Evolutionary conservation across 2,329 filamentous ascomycete genomes (phyloP).

Genomic region (Aspergillus sp.): DNA sequence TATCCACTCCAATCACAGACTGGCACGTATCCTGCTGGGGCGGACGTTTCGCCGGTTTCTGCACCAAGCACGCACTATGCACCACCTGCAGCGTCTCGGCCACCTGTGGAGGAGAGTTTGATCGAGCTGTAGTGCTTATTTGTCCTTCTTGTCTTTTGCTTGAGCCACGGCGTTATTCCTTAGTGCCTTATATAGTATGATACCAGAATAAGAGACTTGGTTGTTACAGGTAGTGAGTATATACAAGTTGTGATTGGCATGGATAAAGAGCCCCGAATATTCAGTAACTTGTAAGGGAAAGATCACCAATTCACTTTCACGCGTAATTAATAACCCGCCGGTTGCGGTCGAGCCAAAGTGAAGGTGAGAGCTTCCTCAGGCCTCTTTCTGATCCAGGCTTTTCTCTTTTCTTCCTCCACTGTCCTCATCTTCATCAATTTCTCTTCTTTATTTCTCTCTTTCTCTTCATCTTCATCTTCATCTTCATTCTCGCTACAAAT

Average conservation of each 20-base stretch:
- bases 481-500: background rate
- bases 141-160: slow-evolving; percentile 1
- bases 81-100: slow-evolving; percentile 15
- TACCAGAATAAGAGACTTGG: slow-evolving; percentile 17
- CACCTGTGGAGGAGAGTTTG: slow-evolving; percentile 24
- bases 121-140: slow-evolving; percentile 20
- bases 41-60: slow-evolving; percentile 13
- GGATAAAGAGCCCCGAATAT: background rate
- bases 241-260: slow-evolving; percentile 1
- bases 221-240: slow-evolving; percentile 13
- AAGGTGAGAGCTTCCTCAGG: background rate
- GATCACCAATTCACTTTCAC: background rate
- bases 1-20: slow-evolving; percentile 11
- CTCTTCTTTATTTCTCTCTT: slow-evolving; percentile 1
- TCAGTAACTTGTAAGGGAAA: background rate
- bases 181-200: slow-evolving; percentile 15
- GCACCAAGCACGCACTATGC: slow-evolving; percentile 12
- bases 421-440: slow-evolving; percentile 1
- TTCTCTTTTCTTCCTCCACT: slow-evolving; percentile 1
- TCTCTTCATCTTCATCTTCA: slow-evolving; percentile 1
- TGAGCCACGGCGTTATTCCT: slow-evolving; percentile 2
- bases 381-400: background rate
- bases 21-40: slow-evolving; percentile 9
- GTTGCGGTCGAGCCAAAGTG: slow-evolving; percentile 1
- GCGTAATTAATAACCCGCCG: background rate